phyloP scores from a whole-genome alignment of 768 basidiomycete genomes.

The Mycena vulgaris region DNA sequence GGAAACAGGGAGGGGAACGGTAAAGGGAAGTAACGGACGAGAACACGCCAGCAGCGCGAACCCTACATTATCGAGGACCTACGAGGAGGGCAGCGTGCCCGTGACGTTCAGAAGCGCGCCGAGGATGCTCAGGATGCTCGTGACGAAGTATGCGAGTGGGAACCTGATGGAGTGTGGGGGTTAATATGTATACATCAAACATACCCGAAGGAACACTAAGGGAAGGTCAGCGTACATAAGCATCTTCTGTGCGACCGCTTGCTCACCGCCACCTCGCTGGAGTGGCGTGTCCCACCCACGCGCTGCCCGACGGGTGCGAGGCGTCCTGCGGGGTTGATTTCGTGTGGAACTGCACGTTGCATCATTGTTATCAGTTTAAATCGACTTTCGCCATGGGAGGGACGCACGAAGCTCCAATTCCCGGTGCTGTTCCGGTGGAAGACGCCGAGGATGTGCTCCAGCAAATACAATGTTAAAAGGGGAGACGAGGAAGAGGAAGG shows the following conservation, averaged over 20 bases:
- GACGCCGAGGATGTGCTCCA: not conserved
- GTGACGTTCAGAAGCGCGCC: not conserved
- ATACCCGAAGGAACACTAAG: not conserved
- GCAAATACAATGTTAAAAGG: too few relatives aligned
- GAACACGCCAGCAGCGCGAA: not conserved
- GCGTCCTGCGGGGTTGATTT: not conserved
- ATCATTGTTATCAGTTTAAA: not conserved
- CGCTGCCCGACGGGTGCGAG: not conserved
- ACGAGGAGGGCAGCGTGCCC: not conserved
- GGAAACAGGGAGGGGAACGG: too few relatives aligned
- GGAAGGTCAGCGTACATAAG: not conserved
- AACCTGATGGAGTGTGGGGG: not conserved
- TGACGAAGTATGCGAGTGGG: not conserved
- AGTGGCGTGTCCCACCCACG: not conserved
- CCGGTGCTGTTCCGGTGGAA: not conserved
- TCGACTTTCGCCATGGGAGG: not conserved
- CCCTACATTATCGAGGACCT: not conserved
- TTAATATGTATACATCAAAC: not conserved
- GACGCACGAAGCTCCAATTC: not conserved
- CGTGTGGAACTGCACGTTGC: not conserved
- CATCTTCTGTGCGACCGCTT: not conserved
- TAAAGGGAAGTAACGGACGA: not conserved
- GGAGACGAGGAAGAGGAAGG: not conserved
- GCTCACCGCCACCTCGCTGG: not conserved
- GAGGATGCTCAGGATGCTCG: not conserved